These are phyloP conservation scores for Lepiota venenata DNA, from an alignment of 768 basidiomycete genomes.

Conservation along the genomic window DNA sequence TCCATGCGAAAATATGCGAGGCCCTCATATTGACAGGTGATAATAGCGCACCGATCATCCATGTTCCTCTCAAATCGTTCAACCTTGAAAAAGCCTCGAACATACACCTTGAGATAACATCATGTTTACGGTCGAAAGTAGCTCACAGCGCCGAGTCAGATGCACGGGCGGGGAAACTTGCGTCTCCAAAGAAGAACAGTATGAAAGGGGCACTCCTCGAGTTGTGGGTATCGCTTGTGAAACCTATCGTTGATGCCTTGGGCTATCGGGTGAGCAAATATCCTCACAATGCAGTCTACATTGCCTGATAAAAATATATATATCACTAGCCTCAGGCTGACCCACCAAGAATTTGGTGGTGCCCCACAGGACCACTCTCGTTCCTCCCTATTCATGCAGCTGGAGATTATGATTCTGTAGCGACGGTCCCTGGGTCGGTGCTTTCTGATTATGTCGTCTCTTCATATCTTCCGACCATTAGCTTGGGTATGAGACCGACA, in stretches of 20 bases:
- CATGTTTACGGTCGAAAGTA: background rate
- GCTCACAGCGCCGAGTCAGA: background rate
- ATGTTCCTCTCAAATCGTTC: slow-evolving; percentile 9
- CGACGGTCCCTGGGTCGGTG: background rate
- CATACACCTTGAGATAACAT: background rate
- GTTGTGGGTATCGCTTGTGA: background rate
- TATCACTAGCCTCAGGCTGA: background rate
- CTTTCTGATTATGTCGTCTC: background rate
- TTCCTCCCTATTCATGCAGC: slow-evolving; percentile 10
- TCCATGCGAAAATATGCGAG: slow-evolving; percentile 17
- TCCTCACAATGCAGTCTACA: background rate
- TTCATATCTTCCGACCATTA: slow-evolving; percentile 2
- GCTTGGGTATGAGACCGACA: background rate
- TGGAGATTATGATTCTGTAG: background rate
- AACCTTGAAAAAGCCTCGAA: background rate
- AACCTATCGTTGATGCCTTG: slow-evolving; percentile 6
- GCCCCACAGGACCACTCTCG: slow-evolving; percentile 7
- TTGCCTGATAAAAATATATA: too few relatives aligned
- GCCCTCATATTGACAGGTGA: slow-evolving; percentile 16
- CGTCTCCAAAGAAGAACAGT: background rate
- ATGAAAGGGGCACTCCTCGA: background rate
- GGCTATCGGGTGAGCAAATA: background rate
- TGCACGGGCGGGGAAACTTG: too few relatives aligned
- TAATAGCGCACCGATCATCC: slow-evolving; percentile 1
- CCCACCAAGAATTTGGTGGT: slow-evolving; percentile 9